Evolutionary conservation across 2,329 filamentous ascomycete genomes (phyloP).

Genomic region (Botrytis paeoniae): DNA sequence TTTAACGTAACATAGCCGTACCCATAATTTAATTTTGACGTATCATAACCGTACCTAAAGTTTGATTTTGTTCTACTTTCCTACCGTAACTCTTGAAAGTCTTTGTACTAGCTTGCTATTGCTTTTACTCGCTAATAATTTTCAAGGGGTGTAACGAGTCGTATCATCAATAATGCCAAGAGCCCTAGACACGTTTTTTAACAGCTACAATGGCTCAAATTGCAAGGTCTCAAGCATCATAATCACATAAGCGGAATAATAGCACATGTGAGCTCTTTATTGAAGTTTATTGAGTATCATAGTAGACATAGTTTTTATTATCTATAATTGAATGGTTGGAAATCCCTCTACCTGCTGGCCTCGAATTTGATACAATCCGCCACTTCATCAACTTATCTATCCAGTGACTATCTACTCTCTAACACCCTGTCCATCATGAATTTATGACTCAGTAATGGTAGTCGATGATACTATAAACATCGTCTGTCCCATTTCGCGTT

Average conservation of each 20-base stretch:
- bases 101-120: background rate
- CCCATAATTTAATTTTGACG: background rate
- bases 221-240: background rate
- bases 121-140: background rate
- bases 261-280: background rate
- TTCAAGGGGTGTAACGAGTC: background rate
- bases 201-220: background rate
- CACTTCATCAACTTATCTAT: background rate
- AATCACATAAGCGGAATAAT: background rate
- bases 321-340: background rate
- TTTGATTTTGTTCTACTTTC: background rate
- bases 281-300: accelerated
- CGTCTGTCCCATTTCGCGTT: background rate
- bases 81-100: background rate
- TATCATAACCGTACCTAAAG: background rate
- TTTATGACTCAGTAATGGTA: background rate
- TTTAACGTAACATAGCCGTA: background rate
- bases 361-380: background rate
- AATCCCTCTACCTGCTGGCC: background rate
- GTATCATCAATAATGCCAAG: background rate
- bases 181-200: background rate
- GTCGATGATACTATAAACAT: background rate
- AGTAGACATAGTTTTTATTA: background rate
- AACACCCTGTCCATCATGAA: accelerated
- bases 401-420: background rate